Evolutionary conservation across 495 filamentous ascomycete species (phyloP).

Genomic region (Acidiella bohemica): DNA sequence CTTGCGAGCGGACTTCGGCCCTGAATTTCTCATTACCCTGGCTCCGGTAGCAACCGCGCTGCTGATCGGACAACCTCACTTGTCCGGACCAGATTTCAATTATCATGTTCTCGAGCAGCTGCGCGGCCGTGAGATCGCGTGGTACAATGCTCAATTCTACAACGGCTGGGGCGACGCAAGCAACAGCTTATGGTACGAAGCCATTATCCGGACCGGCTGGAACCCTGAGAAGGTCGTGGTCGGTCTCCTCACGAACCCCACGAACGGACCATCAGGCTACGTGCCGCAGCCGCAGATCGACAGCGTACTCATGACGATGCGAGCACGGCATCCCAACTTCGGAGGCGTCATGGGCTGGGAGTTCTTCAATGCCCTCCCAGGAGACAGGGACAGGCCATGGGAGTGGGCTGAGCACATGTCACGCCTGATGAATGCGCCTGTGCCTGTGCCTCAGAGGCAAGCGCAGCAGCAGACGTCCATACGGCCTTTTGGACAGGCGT

Average conservation of each 20-base stretch:
- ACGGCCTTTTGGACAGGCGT: conserved; percentile 10
- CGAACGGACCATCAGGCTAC: conserved; percentile 27
- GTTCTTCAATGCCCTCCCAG: conserved; percentile 31
- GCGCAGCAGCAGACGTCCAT: conserved; percentile 12
- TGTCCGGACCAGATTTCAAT: conserved; percentile 28
- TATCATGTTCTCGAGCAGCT: conserved; percentile 29
- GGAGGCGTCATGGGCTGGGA: conserved; percentile 39
- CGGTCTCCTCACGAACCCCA: conserved; percentile 30
- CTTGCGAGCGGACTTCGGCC: conserved; percentile 31
- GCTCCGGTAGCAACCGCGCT: conserved; percentile 34
- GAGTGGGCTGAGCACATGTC: conserved; percentile 23
- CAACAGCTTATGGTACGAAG: conserved; percentile 26
- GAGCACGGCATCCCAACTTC: conserved; percentile 23
- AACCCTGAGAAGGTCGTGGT: conserved; percentile 28
- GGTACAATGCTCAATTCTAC: conserved; percentile 37
- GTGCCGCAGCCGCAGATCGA: conserved; percentile 18
- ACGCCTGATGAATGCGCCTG: not conserved
- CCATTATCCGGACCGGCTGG: conserved; percentile 31
- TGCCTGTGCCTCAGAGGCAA: conserved; percentile 6
- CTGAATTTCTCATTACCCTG: conserved; percentile 34
- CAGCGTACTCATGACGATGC: conserved; percentile 19
- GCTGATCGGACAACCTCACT: conserved; percentile 25
- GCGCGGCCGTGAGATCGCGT: conserved; percentile 25
- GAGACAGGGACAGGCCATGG: conserved; percentile 21
- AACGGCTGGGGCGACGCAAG: conserved; percentile 31